These are phyloP conservation scores for Colletotrichum simmondsii DNA, from an alignment of 2,329 filamentous ascomycete genomes.

Conservation along the genomic window DNA sequence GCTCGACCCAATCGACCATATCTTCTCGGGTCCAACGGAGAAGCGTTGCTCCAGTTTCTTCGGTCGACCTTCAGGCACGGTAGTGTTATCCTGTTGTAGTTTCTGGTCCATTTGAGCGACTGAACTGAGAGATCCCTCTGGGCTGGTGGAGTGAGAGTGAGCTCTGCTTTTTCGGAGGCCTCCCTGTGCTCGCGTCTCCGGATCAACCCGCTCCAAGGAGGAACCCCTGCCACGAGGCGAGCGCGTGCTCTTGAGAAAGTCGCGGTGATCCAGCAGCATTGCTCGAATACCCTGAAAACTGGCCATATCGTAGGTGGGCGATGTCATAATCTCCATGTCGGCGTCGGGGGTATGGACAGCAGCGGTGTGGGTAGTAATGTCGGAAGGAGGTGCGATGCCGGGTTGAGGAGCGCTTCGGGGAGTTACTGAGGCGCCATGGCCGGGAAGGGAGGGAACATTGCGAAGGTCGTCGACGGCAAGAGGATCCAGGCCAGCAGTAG, in stretches of 20 bases:
- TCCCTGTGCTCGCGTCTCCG: slow-evolving; percentile 42
- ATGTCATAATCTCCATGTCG: slow-evolving; percentile 42
- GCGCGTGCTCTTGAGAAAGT: slow-evolving; percentile 42
- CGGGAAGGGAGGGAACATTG: slow-evolving; percentile 49
- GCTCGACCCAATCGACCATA: slow-evolving; percentile 70
- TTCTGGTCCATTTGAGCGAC: slow-evolving; percentile 28
- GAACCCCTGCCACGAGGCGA: slow-evolving; percentile 39
- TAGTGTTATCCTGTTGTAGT: slow-evolving; percentile 34
- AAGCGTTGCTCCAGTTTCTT: slow-evolving; percentile 55
- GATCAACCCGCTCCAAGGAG: slow-evolving; percentile 48
- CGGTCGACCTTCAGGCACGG: slow-evolving; percentile 42
- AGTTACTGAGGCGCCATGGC: slow-evolving; percentile 50
- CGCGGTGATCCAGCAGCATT: slow-evolving; percentile 48
- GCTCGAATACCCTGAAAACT: slow-evolving; percentile 48
- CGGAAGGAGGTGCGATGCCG: slow-evolving; percentile 40
- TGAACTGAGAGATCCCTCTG: slow-evolving; percentile 41
- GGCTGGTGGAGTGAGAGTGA: slow-evolving; percentile 38
- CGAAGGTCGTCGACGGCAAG: slow-evolving; percentile 23
- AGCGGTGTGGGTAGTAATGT: slow-evolving; percentile 31
- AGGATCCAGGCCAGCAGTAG: slow-evolving; percentile 39
- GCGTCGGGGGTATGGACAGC: slow-evolving; percentile 35
- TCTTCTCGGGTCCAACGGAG: slow-evolving; percentile 64
- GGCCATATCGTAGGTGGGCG: slow-evolving; percentile 46
- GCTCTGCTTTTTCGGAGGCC: slow-evolving; percentile 33
- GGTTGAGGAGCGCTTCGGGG: slow-evolving; percentile 45